Evolutionary conservation across 2,329 filamentous ascomycete genomes (phyloP).

Genomic region (Chaetothyriales sp.): DNA sequence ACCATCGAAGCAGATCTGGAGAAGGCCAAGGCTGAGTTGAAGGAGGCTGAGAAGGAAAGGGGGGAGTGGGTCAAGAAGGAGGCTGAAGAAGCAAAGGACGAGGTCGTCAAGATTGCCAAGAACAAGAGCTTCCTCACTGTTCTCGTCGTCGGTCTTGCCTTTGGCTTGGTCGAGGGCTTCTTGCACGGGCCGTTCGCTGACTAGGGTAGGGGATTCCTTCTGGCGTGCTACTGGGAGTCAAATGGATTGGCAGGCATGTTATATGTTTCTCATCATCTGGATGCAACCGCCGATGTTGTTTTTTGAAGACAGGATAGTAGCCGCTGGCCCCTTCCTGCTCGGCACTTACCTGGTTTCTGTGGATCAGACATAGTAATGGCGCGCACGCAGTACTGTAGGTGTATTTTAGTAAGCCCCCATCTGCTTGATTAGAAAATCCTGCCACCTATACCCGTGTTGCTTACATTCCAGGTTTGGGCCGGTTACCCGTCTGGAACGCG

Average conservation of each 20-base stretch:
- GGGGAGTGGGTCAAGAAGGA: not conserved
- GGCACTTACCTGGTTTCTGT: not conserved
- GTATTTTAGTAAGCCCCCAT: not conserved
- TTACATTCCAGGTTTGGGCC: too few species aligned
- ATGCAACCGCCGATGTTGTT: not conserved
- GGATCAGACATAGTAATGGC: not conserved
- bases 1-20: not conserved
- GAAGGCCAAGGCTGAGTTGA: not conserved
- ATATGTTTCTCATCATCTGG: not conserved
- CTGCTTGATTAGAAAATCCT: not conserved
- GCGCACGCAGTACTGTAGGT: too few species aligned
- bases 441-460: not conserved
- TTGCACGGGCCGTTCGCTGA: not conserved
- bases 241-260: not conserved
- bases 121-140: slow-evolving; percentile 1
- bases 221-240: not conserved
- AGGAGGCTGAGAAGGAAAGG: not conserved
- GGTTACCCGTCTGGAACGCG: too few species aligned
- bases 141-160: not conserved
- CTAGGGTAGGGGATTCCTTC: not conserved
- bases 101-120: not conserved
- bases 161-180: slow-evolving; percentile 1
- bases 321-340: not conserved
- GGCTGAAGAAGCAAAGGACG: slow-evolving; percentile 1
- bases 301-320: not conserved